These are phyloP conservation scores for Plasmopara viticola DNA, from an alignment of 352 stramenopile genomes.

Conservation along the genomic window DNA sequence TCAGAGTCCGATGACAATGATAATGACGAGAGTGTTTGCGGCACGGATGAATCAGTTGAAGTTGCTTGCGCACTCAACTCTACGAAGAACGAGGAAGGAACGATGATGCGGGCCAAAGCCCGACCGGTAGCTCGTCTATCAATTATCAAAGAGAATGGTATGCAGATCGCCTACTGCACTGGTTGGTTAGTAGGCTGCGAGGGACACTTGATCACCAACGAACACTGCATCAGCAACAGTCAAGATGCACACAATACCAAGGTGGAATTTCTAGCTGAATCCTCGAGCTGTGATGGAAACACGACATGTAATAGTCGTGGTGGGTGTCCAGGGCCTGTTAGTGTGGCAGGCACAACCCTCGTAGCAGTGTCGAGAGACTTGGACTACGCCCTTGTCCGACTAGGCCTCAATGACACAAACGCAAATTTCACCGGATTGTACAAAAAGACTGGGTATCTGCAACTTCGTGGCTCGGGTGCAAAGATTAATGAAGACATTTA, in stretches of 20 bases:
- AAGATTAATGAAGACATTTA: constrained; percentile 45
- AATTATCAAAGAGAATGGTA: constrained; percentile 51
- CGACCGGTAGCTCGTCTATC: constrained; percentile 45
- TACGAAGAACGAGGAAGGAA: constrained; percentile 18
- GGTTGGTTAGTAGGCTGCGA: constrained; percentile 70
- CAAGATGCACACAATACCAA: constrained; percentile 44
- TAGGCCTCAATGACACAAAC: constrained; percentile 19
- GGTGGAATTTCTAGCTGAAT: constrained; percentile 57
- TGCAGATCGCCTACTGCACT: constrained; percentile 58
- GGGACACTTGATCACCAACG: constrained; percentile 69
- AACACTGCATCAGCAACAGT: constrained; percentile 60
- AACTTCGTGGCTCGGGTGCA: constrained; percentile 36
- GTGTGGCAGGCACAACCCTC: constrained; percentile 24
- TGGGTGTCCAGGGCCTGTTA: constrained; percentile 35
- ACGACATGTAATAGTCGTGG: constrained; percentile 27
- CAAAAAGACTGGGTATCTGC: constrained; percentile 45
- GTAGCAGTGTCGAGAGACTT: constrained; percentile 29
- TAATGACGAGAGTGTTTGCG: constrained; percentile 60
- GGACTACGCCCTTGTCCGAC: constrained; percentile 64
- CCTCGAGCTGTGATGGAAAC: constrained; percentile 20
- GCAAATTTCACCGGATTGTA: constrained; percentile 45
- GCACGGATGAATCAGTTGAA: constrained; percentile 58
- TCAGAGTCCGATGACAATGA: constrained; percentile 9
- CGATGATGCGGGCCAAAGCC: constrained; percentile 40
- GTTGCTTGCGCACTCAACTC: constrained; percentile 40